A percentile compares a stretch with the other conserved stretches of the same genome.
Conservation (phyloP, 192 early-diverging fungal genomes). For the Entomortierella parvispora region DNA sequence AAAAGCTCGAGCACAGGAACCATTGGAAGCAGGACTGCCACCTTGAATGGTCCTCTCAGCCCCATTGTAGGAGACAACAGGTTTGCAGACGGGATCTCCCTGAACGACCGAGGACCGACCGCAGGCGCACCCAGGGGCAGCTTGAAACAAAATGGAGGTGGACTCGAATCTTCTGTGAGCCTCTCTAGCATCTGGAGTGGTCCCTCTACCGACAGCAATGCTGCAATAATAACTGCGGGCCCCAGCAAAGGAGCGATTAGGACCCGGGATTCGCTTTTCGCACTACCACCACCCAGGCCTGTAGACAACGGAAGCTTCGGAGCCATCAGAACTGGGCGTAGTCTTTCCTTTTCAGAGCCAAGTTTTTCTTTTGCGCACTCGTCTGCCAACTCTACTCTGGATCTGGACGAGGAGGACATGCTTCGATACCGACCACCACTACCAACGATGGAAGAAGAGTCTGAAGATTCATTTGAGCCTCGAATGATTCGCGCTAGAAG, state of each 20-base stretch:
- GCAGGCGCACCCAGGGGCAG: neutral
- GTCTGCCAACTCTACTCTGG: conserved; percentile 8
- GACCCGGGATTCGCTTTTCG: neutral
- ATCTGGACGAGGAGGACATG: conserved; percentile 38
- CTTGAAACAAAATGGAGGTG: conserved; percentile 12
- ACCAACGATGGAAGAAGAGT: conserved; percentile 47
- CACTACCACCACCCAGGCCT: neutral
- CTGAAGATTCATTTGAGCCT: conserved; percentile 30
- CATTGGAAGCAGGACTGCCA: neutral
- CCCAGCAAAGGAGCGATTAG: neutral
- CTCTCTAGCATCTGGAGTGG: conserved; percentile 22
- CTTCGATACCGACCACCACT: conserved; percentile 28
- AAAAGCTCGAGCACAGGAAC: conserved; percentile 40
- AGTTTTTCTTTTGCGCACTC: conserved; percentile 23
- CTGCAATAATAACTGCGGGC: neutral
- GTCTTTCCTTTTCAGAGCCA: conserved; percentile 49
- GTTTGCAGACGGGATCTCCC: conserved; percentile 2
- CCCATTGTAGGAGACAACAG: neutral
- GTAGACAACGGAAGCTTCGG: neutral
- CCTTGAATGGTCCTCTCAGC: neutral
- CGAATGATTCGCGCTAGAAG: conserved; percentile 29
- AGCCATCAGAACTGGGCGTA: conserved; percentile 9
- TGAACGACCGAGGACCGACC: conserved; percentile 1
- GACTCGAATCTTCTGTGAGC: conserved; percentile 22
- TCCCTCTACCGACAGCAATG: neutral